phyloP scores from a whole-genome alignment of 805 yeast genomes.

The Metschnikowia lochheadii region DNA sequence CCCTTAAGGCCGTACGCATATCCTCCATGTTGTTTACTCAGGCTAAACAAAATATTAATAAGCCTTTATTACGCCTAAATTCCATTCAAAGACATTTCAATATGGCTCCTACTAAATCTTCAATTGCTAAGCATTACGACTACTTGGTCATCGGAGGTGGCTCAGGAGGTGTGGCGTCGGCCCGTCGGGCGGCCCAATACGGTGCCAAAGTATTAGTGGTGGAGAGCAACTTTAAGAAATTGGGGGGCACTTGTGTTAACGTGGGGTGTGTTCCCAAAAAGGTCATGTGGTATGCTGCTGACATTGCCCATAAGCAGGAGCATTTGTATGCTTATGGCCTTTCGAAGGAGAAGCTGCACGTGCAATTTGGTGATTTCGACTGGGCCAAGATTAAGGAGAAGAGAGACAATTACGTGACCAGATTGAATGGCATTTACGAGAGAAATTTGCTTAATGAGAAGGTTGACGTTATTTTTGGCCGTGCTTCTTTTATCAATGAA shows the following conservation, averaged over 20 bases:
- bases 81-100: constrained; percentile 30
- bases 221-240: constrained; percentile 60
- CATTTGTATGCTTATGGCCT: constrained; percentile 86
- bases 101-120: constrained; percentile 53
- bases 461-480: constrained; percentile 82
- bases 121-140: constrained; percentile 58
- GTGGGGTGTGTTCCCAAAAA: constrained; percentile 99
- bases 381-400: constrained; percentile 81
- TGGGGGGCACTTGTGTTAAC: constrained; percentile 99
- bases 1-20: neutral
- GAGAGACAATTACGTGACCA: constrained; percentile 85
- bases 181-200: constrained; percentile 90
- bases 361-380: constrained; percentile 54
- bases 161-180: constrained; percentile 98
- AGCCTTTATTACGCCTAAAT: constrained; percentile 13
- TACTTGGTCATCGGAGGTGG: constrained; percentile 98
- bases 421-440: constrained; percentile 92
- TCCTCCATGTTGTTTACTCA: constrained; percentile 11
- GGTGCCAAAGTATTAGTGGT: constrained; percentile 85
- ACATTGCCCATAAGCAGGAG: constrained; percentile 68
- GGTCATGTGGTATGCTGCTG: constrained; percentile 98
- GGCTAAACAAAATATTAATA: constrained; percentile 8
- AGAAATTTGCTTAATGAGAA: constrained; percentile 83
- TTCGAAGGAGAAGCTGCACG: constrained; percentile 48
- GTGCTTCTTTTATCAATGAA: constrained; percentile 64